These are phyloP conservation scores for Talaromyces adpressus DNA, from an alignment of 495 filamentous ascomycete genomes.

Conservation along the genomic window DNA sequence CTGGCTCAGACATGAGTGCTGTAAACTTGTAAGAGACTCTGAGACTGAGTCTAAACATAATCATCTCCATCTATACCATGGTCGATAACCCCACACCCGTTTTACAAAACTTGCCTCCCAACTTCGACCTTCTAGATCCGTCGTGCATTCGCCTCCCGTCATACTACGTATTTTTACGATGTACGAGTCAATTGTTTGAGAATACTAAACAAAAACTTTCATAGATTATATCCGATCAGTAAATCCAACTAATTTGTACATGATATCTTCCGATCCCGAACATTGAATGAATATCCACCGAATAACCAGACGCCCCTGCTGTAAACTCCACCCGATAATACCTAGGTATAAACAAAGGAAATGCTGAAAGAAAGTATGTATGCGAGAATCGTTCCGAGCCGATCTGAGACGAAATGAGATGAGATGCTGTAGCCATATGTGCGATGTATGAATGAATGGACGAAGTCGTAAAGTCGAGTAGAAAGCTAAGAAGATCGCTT, in stretches of 20 bases:
- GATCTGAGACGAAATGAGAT: not conserved
- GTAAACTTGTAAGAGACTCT: too few relatives aligned
- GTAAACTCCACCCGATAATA: not conserved
- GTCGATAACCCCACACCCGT: not conserved
- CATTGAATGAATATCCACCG: not conserved
- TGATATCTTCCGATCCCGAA: not conserved
- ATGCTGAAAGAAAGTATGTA: not conserved
- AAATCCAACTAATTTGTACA: not conserved
- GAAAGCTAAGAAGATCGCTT: not conserved
- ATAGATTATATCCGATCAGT: not conserved
- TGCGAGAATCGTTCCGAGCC: not conserved
- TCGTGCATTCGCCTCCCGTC: too few relatives aligned
- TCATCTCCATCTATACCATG: too few relatives aligned
- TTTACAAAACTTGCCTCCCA: not conserved
- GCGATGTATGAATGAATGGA: not conserved
- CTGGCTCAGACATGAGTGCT: too few relatives aligned
- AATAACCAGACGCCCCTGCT: not conserved
- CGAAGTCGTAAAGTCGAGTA: not conserved
- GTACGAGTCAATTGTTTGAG: not conserved
- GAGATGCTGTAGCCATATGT: not conserved
- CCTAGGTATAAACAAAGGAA: not conserved
- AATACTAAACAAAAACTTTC: not conserved
- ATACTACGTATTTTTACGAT: too few relatives aligned
- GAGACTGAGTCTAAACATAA: too few relatives aligned
- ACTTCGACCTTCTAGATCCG: not conserved